A percentile compares a stretch with the other conserved stretches of the same genome.
Evolutionary conservation across 805 yeast genomes (phyloP).

Genomic region (Candida pseudofarinosa): DNA sequence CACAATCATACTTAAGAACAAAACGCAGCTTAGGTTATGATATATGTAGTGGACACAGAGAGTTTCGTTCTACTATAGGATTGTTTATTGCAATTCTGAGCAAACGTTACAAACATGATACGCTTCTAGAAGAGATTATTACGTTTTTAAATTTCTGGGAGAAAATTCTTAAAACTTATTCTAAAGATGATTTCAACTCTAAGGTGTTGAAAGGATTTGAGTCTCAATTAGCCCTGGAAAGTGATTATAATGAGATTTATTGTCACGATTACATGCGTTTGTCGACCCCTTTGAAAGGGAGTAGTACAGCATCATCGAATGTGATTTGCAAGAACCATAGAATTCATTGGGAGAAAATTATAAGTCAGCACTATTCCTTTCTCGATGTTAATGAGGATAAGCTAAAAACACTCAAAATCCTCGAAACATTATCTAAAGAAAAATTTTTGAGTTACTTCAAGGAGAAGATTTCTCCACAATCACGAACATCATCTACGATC

Average conservation of each 20-base stretch:
- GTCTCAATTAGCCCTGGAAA: conserved; percentile 1
- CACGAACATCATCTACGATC: conserved; percentile 1
- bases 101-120: conserved; percentile 36
- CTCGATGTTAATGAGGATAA: conserved; percentile 26
- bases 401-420: conserved; percentile 25
- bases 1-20: conserved; percentile 47
- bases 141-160: conserved; percentile 44
- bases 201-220: conserved; percentile 34
- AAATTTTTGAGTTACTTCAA: conserved; percentile 10
- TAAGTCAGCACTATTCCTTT: conserved; percentile 40
- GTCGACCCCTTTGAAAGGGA: conserved; percentile 22
- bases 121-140: conserved; percentile 44
- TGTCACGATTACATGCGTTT: conserved; percentile 18
- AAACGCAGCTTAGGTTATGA: conserved; percentile 61
- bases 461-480: conserved; percentile 11
- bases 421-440: conserved; percentile 26
- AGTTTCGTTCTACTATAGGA: conserved; percentile 52
- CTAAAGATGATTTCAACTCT: conserved; percentile 31
- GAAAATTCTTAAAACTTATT: conserved; percentile 19
- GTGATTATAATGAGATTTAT: conserved; percentile 11
- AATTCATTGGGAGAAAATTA: conserved; percentile 47
- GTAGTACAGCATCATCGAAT: conserved; percentile 18
- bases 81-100: conserved; percentile 57
- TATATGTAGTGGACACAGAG: conserved; percentile 53
- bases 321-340: conserved; percentile 36